Evolutionary conservation across 257 asterid species (phyloP).

Genomic region (Apocynum venetum): DNA sequence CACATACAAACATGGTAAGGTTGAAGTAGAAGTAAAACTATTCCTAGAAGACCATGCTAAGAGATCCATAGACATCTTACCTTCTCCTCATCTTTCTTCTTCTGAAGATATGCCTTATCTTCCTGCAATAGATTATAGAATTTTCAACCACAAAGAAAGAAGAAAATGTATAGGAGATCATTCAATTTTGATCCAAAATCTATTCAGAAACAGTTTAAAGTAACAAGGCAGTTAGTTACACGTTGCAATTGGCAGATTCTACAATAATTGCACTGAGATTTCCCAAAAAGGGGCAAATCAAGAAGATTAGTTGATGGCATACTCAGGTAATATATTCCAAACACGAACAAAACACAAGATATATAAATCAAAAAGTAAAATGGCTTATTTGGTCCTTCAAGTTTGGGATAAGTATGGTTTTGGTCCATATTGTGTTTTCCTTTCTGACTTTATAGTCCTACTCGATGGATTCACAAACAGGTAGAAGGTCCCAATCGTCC

Average conservation of each 20-base stretch:
- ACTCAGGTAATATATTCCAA: too few relatives aligned
- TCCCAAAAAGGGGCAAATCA: too few relatives aligned
- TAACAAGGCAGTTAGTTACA: neutral
- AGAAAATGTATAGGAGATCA: neutral
- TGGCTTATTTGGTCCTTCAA: too few relatives aligned
- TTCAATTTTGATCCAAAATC: neutral
- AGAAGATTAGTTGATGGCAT: too few relatives aligned
- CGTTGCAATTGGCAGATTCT: neutral
- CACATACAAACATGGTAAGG: neutral
- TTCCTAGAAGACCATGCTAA: neutral
- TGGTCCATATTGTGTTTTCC: too few relatives aligned
- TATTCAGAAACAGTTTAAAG: neutral
- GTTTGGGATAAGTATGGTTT: too few relatives aligned
- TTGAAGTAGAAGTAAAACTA: neutral
- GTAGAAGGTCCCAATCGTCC: too few relatives aligned
- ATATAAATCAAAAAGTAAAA: too few relatives aligned
- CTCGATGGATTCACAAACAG: too few relatives aligned
- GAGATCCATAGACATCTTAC: conserved; percentile 21
- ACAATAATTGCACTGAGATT: neutral
- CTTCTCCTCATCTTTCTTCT: conserved; percentile 89
- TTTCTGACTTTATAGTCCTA: too few relatives aligned
- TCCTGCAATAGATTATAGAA: conserved; percentile 28
- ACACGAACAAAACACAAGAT: too few relatives aligned
- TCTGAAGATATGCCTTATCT: conserved; percentile 63
- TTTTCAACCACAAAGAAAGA: neutral